These are phyloP conservation scores for Entomortierella chlamydospora DNA, from an alignment of 192 early-diverging fungal species.

Conservation along the genomic window DNA sequence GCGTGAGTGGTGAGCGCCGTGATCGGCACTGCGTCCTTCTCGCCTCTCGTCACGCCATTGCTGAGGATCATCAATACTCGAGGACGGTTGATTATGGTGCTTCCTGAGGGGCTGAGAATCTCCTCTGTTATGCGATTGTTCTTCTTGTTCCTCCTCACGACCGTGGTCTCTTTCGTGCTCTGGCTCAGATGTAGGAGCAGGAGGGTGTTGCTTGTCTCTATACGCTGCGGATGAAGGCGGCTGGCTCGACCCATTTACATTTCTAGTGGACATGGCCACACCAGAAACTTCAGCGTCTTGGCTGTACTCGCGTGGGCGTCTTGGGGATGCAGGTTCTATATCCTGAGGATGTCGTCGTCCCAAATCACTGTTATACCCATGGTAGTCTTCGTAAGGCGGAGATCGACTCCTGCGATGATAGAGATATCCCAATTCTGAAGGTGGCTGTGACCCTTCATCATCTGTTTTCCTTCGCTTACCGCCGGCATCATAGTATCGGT, in stretches of 20 bases:
- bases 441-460: neutral
- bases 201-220: neutral
- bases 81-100: neutral
- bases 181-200: neutral
- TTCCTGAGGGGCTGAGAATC: constrained; percentile 4
- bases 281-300: neutral
- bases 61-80: neutral
- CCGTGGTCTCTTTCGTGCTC: constrained; percentile 1
- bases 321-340: neutral
- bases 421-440: neutral
- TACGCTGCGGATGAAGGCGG: neutral
- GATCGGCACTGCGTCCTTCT: neutral
- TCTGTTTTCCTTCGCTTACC: constrained; percentile 29
- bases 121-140: constrained; percentile 5
- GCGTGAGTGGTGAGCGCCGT: neutral
- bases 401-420: constrained; percentile 2
- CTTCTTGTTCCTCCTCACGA: constrained; percentile 5
- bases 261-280: neutral
- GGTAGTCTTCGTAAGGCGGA: neutral
- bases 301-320: neutral
- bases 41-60: constrained; percentile 5
- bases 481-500: constrained; percentile 43
- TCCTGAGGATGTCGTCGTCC: neutral
- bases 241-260: neutral
- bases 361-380: neutral